Base-by-base conservation (phyloP, 352 stramenopile species). In the Albugo laibachii region DNA sequence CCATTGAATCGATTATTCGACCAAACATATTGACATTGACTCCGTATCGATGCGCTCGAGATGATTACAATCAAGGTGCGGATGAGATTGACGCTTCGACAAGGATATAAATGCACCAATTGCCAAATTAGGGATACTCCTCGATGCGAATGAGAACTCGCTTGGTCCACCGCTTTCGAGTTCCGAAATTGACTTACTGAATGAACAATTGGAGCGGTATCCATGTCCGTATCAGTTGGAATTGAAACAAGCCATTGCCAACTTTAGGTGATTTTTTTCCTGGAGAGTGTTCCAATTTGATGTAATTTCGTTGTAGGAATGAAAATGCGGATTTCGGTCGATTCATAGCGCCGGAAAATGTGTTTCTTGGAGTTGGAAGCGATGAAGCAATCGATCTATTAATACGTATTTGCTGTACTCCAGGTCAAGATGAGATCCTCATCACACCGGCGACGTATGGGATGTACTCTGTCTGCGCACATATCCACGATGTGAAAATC, bases 61-160 rank as follows among this genome's bases (percentile, higher is more conserved):
- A 99, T 55, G 92, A 97, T 63, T 97, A 97, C 65, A 69, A 89
- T 53, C 53, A 85, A 59, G 80, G 79, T 80, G 56, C 12, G 16
- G 34, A 37, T 41, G 49, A 1, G 24, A 15, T n/a, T 59, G 18
- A 20, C 43, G 15, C 15, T 34, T 18, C 19, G 10, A 2, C 8
- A 24, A 8, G 3, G 8, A 20, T 8, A 43, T 8, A 43, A 43
- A 3, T 43, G 38, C 38, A 24, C 15, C 48, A 15, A 47, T 46
- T 16, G 14, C 41, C 51, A 31, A 44, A 35, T 34, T 34, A 86
- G 92, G 93, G 18, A 86, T 97, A 47, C 60, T 99, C 21, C 69
- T 99, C 51, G 94, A 99, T 66, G 94, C 93, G 43, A 99, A 99
- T 52, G 94, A 99, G 68, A 99, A 99, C 69, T 95, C 87, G 45